phyloP scores from a whole-genome alignment of 768 basidiomycete genomes.

The Amanita jacksonii region DNA sequence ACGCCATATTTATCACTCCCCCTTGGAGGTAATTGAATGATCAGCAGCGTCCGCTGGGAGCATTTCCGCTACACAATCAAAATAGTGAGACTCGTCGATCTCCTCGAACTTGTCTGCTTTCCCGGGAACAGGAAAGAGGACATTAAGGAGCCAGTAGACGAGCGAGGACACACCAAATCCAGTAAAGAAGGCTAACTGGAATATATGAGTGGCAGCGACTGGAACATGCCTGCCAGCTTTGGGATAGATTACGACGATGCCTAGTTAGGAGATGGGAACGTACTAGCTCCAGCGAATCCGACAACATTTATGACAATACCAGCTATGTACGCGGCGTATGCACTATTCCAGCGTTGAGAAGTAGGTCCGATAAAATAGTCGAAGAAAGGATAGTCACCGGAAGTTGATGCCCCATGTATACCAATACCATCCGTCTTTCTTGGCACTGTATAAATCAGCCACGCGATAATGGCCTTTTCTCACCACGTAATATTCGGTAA shows the following conservation, averaged over 20 bases:
- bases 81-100: conserved; percentile 25
- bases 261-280: conserved; percentile 15
- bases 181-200: conserved; percentile 77
- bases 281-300: conserved; percentile 70
- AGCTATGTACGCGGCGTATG: conserved; percentile 56
- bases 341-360: conserved; percentile 23
- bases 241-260: neutral
- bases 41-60: no score
- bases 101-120: conserved; percentile 40
- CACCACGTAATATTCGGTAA: conserved; percentile 72
- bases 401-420: conserved; percentile 70
- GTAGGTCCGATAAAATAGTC: neutral
- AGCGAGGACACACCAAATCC: conserved; percentile 64
- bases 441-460: conserved; percentile 54
- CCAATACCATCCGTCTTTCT: conserved; percentile 57
- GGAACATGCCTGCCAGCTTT: conserved; percentile 53
- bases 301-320: conserved; percentile 79
- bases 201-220: conserved; percentile 60
- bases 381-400: conserved; percentile 28
- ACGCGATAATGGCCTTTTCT: conserved; percentile 64
- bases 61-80: no score
- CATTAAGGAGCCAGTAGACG: conserved; percentile 52
- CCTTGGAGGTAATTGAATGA: no score
- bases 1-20: no score
- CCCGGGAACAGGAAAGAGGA: conserved; percentile 49